Percentiles rank a stretch among this genome's conserved stretches.
Conservation (phyloP, 2,329 filamentous ascomycete genomes). For the Aaosphaeria arxii region DNA sequence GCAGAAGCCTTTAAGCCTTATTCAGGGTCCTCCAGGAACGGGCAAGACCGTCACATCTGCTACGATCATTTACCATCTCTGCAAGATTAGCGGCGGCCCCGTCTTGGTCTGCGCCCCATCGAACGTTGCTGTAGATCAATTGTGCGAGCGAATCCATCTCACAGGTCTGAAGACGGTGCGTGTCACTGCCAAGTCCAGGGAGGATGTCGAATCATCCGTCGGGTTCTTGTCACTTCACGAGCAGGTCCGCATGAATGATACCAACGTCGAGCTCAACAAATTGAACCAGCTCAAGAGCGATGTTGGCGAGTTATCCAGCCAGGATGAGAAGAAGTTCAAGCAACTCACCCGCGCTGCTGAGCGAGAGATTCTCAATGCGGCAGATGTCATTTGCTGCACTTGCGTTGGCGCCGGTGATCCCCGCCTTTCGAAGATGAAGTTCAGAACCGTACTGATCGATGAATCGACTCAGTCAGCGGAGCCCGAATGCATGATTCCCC, state of each 20-base stretch:
- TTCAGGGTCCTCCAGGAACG: slow-evolving; percentile 94
- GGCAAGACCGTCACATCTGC: slow-evolving; percentile 98
- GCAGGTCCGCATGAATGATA: slow-evolving; percentile 96
- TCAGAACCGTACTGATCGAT: slow-evolving; percentile 95
- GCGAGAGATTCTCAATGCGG: slow-evolving; percentile 89
- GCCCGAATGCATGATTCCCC: slow-evolving; percentile 97
- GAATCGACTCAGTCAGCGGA: slow-evolving; percentile 98
- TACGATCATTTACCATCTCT: slow-evolving; percentile 96
- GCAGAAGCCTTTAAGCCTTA: slow-evolving; percentile 89
- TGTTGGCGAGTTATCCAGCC: slow-evolving; percentile 84
- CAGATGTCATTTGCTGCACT: slow-evolving; percentile 97
- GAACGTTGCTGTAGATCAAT: slow-evolving; percentile 96
- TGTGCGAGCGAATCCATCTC: slow-evolving; percentile 93
- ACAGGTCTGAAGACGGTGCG: slow-evolving; percentile 96
- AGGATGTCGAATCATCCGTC: slow-evolving; percentile 98
- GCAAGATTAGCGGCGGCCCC: slow-evolving; percentile 91
- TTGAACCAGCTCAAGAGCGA: slow-evolving; percentile 90
- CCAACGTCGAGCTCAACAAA: slow-evolving; percentile 89
- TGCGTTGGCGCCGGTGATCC: slow-evolving; percentile 97
- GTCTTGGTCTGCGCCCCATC: slow-evolving; percentile 96
- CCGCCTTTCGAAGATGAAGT: slow-evolving; percentile 93
- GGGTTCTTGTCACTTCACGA: slow-evolving; percentile 93
- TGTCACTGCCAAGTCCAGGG: slow-evolving; percentile 96
- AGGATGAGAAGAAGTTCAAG: slow-evolving; percentile 98
- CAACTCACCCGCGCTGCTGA: slow-evolving; percentile 91